phyloP scores from a whole-genome alignment of 2,329 filamentous ascomycete genomes.

The Penicillium sp. region DNA sequence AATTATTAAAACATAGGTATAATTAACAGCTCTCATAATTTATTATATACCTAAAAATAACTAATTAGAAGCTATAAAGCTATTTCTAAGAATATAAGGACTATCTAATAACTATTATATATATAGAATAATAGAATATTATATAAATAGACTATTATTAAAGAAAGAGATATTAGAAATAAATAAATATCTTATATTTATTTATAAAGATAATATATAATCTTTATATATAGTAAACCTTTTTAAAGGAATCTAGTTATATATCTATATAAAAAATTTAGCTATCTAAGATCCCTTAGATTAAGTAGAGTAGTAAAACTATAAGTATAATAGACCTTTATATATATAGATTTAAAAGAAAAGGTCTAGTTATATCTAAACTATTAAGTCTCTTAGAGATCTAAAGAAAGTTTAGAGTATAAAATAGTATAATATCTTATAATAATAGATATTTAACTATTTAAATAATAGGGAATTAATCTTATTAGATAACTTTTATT shows the following conservation, averaged over 20 bases:
- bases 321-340: not conserved
- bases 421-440: not conserved
- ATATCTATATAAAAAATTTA: not conserved
- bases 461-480: not conserved
- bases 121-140: too few species aligned
- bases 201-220: not conserved
- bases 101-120: too few species aligned
- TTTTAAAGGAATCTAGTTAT: not conserved
- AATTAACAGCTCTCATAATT: too few species aligned
- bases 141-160: too few species aligned
- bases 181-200: too few species aligned
- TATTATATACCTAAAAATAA: too few species aligned
- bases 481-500: not conserved
- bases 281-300: not conserved
- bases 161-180: too few species aligned
- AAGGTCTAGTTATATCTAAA: not conserved
- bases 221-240: not conserved
- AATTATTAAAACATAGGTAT: too few species aligned
- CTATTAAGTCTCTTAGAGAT: not conserved
- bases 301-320: not conserved
- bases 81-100: too few species aligned
- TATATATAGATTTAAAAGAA: not conserved
- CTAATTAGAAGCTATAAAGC: too few species aligned
- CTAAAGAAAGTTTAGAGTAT: not conserved
- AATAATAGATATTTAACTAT: not conserved